Conservation (phyloP, 345 rosid species). For the Populus simonii region DNA sequence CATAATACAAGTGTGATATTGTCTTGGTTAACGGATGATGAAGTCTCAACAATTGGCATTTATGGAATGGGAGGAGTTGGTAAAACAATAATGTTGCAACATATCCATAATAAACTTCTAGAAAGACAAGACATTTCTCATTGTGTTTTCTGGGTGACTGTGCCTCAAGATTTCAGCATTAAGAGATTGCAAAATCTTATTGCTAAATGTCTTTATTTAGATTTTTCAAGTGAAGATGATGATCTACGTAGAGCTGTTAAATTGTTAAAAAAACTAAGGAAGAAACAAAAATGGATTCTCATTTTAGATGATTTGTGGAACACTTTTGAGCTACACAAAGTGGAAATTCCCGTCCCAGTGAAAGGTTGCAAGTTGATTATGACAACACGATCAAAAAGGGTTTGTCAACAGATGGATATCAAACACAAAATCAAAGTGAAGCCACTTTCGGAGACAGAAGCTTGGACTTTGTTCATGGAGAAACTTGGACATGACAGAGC, state of each 20-base stretch:
- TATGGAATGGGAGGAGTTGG: background rate
- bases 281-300: background rate
- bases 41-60: no score
- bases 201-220: background rate
- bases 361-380: background rate
- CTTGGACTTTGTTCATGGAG: background rate
- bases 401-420: slow-evolving; percentile 2
- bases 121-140: background rate
- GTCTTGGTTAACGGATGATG: no score
- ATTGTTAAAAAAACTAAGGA: background rate
- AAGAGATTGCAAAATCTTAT: background rate
- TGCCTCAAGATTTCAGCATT: background rate
- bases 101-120: slow-evolving; percentile 7
- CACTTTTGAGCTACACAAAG: background rate
- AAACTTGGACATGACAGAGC: no score
- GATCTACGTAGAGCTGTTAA: background rate
- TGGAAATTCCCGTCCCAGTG: slow-evolving; percentile 6
- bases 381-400: slow-evolving; percentile 5
- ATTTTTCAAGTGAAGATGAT: background rate
- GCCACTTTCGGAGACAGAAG: background rate
- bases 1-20: no score
- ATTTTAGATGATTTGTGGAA: slow-evolving; percentile 18
- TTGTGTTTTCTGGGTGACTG: slow-evolving; percentile 7
- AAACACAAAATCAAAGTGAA: background rate
- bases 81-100: slow-evolving; percentile 9